Base-by-base conservation (phyloP, 805 yeast genomes). In the Yarrowia hollandica region DNA sequence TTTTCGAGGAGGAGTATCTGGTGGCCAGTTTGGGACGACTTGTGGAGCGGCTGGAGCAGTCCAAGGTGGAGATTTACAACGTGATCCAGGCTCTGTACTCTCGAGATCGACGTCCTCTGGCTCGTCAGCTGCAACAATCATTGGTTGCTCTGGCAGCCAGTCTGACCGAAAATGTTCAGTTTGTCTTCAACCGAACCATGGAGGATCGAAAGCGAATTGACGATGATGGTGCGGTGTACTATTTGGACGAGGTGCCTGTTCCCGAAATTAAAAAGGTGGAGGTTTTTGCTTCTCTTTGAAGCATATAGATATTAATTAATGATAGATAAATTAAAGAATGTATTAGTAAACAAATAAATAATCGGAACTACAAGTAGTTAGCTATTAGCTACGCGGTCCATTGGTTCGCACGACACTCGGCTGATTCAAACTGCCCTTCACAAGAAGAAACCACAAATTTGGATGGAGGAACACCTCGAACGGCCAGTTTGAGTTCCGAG, bases 1-100 rank as follows among this genome's bases (percentile, higher is more conserved):
- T 94, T 18, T 94, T 94, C 68, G 99, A 94, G 72, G 99, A 94
- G 71, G 98, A 94, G 71, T 94, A 94, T 71, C 80, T 94, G 60
- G 85, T 94, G 48, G 83, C 82, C 65, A 91, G 97, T 3, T 83
- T 89, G 61, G 94, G 96, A 4, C 83, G 99, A 69, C 78, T 94
- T 69, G 73, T 90, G 30, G 97, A 90, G 59, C 82, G 99, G 65
- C 73, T 94, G 60, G 80, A 82, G 42, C 83, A 81, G 64, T 86
- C 96, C 0, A 80, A 82, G 64, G 76, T 82, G 0, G 99, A 94
- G 67, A 91, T 94, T 1, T 66, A 79, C 18, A 79, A 79, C 62
- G 77, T 94, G 62, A 80, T 90, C 35, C 92, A 86, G 64, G 92
- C 86, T 0, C 76, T 94, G 62, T 69, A 88, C 22, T 82, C 96